phyloP scores from a whole-genome alignment of 2,329 filamentous ascomycete species.

The Biscogniauxia mediterranea region DNA sequence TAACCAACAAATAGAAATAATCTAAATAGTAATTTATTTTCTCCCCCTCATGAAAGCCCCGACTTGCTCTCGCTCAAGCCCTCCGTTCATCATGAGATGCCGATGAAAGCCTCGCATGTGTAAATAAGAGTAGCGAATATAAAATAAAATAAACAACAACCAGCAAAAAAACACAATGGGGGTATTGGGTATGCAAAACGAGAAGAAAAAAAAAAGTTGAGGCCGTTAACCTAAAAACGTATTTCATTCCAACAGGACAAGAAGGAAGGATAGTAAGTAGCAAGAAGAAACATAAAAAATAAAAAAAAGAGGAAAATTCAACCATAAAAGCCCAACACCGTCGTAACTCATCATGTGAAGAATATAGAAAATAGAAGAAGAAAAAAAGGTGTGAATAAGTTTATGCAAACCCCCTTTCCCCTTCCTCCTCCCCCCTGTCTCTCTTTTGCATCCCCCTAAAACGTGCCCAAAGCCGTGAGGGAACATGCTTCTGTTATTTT shows the following conservation, averaged over 20 bases:
- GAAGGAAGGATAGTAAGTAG: neutral
- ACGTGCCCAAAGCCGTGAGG: neutral
- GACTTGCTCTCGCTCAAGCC: too few species aligned
- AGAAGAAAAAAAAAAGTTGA: too few species aligned
- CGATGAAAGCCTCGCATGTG: too few species aligned
- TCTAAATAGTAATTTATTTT: too few species aligned
- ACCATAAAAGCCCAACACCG: neutral
- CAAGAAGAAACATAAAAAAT: too few species aligned
- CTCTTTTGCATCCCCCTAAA: neutral
- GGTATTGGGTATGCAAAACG: neutral
- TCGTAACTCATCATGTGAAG: neutral
- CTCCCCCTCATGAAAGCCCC: too few species aligned
- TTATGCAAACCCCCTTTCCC: neutral
- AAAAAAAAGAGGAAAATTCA: neutral
- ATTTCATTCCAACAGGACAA: neutral
- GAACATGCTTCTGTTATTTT: neutral
- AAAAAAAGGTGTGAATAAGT: neutral
- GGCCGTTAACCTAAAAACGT: neutral
- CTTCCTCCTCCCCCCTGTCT: neutral
- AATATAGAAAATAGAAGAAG: neutral
- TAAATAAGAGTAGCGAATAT: too few species aligned
- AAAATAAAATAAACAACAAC: neutral
- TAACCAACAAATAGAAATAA: too few species aligned
- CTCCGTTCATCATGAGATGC: too few species aligned
- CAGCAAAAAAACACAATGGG: neutral